Percentiles rank a stretch among this genome's conserved stretches.
Evolutionary conservation across 2,329 filamentous ascomycete species (phyloP).

Genomic region (Thelonectria olida): DNA sequence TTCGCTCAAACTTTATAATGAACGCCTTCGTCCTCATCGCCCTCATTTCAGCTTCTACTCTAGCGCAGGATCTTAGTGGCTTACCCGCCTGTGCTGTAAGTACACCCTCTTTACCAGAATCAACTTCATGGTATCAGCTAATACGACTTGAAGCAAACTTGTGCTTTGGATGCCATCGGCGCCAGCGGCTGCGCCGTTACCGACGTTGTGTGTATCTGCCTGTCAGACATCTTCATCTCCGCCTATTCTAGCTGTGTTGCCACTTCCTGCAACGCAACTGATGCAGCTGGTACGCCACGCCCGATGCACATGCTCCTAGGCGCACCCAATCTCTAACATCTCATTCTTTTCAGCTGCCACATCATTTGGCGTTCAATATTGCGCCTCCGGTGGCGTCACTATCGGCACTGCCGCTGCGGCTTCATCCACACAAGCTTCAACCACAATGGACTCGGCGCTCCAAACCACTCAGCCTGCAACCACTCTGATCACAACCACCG

Average conservation of each 20-base stretch:
- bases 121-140: background rate
- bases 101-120: background rate
- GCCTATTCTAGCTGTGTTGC: background rate
- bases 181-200: background rate
- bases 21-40: too few relatives aligned
- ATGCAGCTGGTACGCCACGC: background rate
- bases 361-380: background rate
- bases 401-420: background rate
- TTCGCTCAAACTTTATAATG: too few relatives aligned
- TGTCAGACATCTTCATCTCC: background rate
- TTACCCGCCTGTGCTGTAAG: too few relatives aligned
- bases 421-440: background rate
- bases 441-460: background rate
- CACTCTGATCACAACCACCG: background rate
- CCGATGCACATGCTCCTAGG: background rate
- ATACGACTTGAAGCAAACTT: background rate
- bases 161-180: background rate
- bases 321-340: background rate
- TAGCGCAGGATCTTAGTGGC: too few relatives aligned
- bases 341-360: background rate
- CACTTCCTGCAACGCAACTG: background rate
- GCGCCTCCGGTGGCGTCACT: background rate
- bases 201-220: background rate
- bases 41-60: too few relatives aligned
- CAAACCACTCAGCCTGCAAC: background rate